A percentile compares a stretch with the other conserved stretches of the same genome.
Evolutionary conservation across 192 early-diverging fungal genomes (phyloP).

Genomic region (Backusella macrospora): DNA sequence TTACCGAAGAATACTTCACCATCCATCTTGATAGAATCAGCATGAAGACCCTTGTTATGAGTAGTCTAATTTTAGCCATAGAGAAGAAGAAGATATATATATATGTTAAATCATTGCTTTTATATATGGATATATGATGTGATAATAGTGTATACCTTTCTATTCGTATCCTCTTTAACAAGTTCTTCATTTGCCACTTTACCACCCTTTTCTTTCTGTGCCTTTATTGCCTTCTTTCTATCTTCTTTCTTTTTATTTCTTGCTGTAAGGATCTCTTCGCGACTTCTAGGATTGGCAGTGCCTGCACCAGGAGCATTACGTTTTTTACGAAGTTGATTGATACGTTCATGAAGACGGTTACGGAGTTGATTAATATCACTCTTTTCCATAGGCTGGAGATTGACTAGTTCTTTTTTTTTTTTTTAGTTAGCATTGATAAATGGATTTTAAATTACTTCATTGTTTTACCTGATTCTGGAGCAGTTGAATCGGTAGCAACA

Average conservation of each 20-base stretch:
- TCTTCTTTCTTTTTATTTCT: conserved; percentile 72
- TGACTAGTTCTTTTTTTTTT: too few relatives aligned
- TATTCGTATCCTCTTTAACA: conserved; percentile 37
- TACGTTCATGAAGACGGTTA: conserved; percentile 63
- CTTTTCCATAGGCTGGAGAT: conserved; percentile 42
- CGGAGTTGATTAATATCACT: conserved; percentile 61
- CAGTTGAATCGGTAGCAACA: not conserved
- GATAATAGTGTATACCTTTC: conserved; percentile 6
- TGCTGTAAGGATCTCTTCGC: conserved; percentile 78
- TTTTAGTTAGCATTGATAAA: not conserved
- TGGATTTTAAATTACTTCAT: too few relatives aligned
- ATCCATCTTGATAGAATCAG: conserved; percentile 53
- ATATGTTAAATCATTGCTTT: not conserved
- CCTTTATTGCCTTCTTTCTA: conserved; percentile 60
- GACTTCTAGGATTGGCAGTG: conserved; percentile 51
- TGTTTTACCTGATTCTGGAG: conserved; percentile 2
- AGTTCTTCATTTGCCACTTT: conserved; percentile 55
- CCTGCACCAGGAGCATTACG: conserved; percentile 63
- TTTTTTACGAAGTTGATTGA: conserved; percentile 60
- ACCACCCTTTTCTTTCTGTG: conserved; percentile 61
- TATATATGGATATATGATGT: not conserved
- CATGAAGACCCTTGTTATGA: conserved; percentile 21
- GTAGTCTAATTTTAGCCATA: conserved; percentile 7
- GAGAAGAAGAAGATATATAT: not conserved
- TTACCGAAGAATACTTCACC: conserved; percentile 69